Conservation (phyloP, 1,139 yeast genomes). For the Suhomyces anneliseae region DNA sequence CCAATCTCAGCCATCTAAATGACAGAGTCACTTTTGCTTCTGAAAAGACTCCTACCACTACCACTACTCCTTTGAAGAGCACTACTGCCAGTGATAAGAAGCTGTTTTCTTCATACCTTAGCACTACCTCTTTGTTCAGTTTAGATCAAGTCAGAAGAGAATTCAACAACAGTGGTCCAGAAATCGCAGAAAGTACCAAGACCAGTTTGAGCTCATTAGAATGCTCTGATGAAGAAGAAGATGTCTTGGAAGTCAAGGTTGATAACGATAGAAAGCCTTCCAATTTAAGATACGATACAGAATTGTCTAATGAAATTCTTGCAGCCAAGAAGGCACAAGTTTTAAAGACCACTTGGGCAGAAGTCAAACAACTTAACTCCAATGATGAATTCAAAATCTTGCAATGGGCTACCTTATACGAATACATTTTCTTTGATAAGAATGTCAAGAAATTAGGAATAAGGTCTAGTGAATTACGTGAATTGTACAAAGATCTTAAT, state of each 20-base stretch:
- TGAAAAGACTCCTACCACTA: not conserved
- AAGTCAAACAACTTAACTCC: constrained; percentile 6
- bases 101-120: constrained; percentile 16
- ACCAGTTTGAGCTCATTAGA: constrained; percentile 17
- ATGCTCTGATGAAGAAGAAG: constrained; percentile 27
- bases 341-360: constrained; percentile 9
- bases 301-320: constrained; percentile 6
- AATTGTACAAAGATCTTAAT: constrained; percentile 17
- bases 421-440: constrained; percentile 21
- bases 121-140: constrained; percentile 33
- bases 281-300: not conserved
- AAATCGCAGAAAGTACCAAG: not conserved
- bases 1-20: constrained; percentile 42
- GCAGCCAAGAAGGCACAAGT: constrained; percentile 11
- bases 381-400: constrained; percentile 25
- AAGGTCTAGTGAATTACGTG: constrained; percentile 20
- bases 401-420: constrained; percentile 32
- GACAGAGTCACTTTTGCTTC: constrained; percentile 18
- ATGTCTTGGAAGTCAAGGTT: constrained; percentile 2
- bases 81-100: constrained; percentile 5
- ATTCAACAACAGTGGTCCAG: constrained; percentile 6
- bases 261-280: not conserved
- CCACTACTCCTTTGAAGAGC: too few species aligned
- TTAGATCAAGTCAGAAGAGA: constrained; percentile 26
- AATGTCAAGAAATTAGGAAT: constrained; percentile 19